Percentiles rank a stretch among this genome's conserved stretches.
These are phyloP conservation scores for Phialemonium atrogriseum DNA, from an alignment of 2,329 filamentous ascomycete species.

Conservation along the genomic window DNA sequence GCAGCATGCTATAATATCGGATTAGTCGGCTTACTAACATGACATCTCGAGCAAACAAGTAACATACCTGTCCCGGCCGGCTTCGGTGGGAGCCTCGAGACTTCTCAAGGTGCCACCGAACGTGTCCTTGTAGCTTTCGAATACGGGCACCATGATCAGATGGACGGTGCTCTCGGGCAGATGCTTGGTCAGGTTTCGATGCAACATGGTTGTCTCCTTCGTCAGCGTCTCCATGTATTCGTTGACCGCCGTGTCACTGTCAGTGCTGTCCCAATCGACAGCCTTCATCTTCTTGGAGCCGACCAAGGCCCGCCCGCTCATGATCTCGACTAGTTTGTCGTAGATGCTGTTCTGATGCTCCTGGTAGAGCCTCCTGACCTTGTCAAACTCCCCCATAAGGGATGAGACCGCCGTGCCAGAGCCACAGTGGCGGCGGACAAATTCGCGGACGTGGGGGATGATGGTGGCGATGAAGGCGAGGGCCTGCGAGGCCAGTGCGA, in stretches of 20 bases:
- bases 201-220: constrained; percentile 77
- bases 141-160: constrained; percentile 82
- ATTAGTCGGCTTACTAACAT: constrained; percentile 3
- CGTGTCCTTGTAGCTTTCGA: constrained; percentile 71
- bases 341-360: constrained; percentile 88
- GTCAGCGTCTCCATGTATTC: constrained; percentile 79
- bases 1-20: constrained; percentile 52
- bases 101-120: constrained; percentile 64
- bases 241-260: constrained; percentile 40
- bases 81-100: constrained; percentile 54
- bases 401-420: constrained; percentile 42
- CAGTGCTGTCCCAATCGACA: constrained; percentile 61
- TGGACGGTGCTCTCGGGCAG: constrained; percentile 67
- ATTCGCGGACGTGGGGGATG: constrained; percentile 85
- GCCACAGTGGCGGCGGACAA: constrained; percentile 67
- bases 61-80: constrained; percentile 63
- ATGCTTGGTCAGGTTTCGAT: constrained; percentile 76
- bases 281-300: constrained; percentile 69
- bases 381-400: constrained; percentile 80
- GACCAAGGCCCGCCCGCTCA: constrained; percentile 66
- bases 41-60: constrained; percentile 2
- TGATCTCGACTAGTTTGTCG: constrained; percentile 89
- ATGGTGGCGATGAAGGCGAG: constrained; percentile 80
- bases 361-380: constrained; percentile 71
- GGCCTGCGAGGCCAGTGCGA: constrained; percentile 84